Evolutionary conservation across 2,329 filamentous ascomycete genomes (phyloP), one percentile per base, ranked within the genome.

Genomic region (Kalaharituber pfeilii): DNA sequence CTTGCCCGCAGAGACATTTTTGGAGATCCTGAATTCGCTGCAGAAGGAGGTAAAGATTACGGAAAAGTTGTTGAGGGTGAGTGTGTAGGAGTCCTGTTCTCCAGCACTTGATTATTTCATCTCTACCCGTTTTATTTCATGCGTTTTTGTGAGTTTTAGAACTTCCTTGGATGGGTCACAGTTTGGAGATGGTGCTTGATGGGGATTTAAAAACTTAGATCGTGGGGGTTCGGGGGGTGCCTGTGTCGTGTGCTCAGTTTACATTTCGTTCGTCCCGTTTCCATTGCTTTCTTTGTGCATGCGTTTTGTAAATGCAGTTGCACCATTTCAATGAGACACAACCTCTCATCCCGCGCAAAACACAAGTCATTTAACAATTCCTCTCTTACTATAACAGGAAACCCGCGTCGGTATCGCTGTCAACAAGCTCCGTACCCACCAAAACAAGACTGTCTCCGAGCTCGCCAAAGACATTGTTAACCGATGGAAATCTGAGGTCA

Each of bases 371-470:
- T n/a, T 50, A 50, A 50, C 26, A 29, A 6, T 18, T 30, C 22
- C 15, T 11, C 42, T 47, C 22, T 13, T 8, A 36, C 49, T 33
- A 7, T 50, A 53, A 49, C 57, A 82, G 80, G 75, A 83, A 42
- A 96, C 89, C n/a, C 84, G 83, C 63, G 89, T 94, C 51, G 91
- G 91, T 63, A 82, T 94, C 61, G 80, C 83, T 51, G 84, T 96
- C 59, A 89, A 88, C 68, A 89, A 87, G 67, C 78, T 82, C 51
- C 75, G 80, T 53, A 70, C 83, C 57, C 87, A 93, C 68, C 69
- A 80, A 55, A 83, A 93, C 73, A 87, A 85, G 68, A 80, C 88
- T 44, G 82, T 96, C 62, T 80, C 82, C 49, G 77, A 79, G 51
- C 73, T 85, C 44, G 87, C 91, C 2, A 75, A 77, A 56, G 84